These are phyloP conservation scores for Microsporum canis DNA, from an alignment of 2,329 filamentous ascomycete genomes.

Conservation along the genomic window DNA sequence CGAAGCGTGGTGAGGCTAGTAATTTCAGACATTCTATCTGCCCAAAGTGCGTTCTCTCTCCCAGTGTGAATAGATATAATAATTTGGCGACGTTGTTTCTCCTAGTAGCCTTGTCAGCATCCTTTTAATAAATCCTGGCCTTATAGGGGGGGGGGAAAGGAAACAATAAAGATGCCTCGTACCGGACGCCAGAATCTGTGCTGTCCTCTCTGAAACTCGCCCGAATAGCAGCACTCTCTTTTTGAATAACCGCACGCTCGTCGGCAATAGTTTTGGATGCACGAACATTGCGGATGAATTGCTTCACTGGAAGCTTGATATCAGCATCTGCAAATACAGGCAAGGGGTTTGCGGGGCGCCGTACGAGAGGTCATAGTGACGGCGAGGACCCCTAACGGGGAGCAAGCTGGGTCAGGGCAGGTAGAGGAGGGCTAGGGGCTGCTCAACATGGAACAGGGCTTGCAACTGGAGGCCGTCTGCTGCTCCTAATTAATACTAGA, in stretches of 20 bases:
- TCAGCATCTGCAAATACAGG: conserved; percentile 16
- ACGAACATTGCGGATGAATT: conserved; percentile 98
- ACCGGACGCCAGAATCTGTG: conserved; percentile 83
- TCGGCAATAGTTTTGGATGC: conserved; percentile 98
- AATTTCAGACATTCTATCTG: conserved; percentile 99
- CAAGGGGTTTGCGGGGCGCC: conserved; percentile 22
- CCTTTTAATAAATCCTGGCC: neutral
- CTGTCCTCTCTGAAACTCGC: conserved; percentile 97
- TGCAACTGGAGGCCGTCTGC: neutral
- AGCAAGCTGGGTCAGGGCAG: conserved; percentile 13
- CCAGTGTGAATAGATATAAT: conserved; percentile 93
- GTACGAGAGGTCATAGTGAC: conserved; percentile 48
- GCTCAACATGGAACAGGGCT: neutral
- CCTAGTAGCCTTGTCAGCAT: conserved; percentile 38
- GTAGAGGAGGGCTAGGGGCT: neutral
- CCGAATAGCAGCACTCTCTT: conserved; percentile 94
- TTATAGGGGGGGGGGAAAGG: neutral
- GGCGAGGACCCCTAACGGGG: conserved; percentile 39
- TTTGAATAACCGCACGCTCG: conserved; percentile 94
- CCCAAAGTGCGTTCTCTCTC: conserved; percentile 94
- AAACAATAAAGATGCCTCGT: conserved; percentile 24
- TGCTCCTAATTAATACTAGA: conserved; percentile 1
- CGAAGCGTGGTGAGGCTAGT: conserved; percentile 89
- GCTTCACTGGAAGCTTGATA: conserved; percentile 60
- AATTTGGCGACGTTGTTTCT: conserved; percentile 98